phyloP scores from a whole-genome alignment of 805 yeast genomes.

The Yarrowia sp. region DNA sequence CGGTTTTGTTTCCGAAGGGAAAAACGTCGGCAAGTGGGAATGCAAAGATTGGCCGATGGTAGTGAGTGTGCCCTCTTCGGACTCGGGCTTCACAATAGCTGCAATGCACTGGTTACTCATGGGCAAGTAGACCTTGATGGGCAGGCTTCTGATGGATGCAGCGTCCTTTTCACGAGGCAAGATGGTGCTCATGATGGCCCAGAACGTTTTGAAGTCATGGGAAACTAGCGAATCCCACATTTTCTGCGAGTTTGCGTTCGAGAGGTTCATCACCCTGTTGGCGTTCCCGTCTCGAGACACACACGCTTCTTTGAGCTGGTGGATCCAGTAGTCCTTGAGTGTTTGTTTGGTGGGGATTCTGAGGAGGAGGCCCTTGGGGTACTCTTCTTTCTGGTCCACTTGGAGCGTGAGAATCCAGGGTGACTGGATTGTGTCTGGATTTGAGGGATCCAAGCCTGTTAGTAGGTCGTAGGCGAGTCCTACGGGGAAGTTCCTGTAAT shows the following conservation, averaged over 20 bases:
- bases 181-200: constrained; percentile 45
- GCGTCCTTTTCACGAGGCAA: constrained; percentile 42
- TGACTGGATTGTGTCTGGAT: constrained; percentile 41
- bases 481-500: constrained; percentile 62
- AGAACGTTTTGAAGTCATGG: constrained; percentile 44
- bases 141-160: constrained; percentile 44
- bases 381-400: constrained; percentile 53
- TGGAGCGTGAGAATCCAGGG: constrained; percentile 57
- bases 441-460: constrained; percentile 52
- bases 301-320: constrained; percentile 83
- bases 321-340: constrained; percentile 66
- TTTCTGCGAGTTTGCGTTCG: constrained; percentile 63
- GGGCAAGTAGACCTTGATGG: constrained; percentile 50
- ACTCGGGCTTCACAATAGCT: constrained; percentile 46
- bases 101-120: constrained; percentile 51
- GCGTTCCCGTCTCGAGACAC: constrained; percentile 78
- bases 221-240: constrained; percentile 62
- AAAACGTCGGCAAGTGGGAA: constrained; percentile 55
- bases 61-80: constrained; percentile 41
- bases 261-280: constrained; percentile 77
- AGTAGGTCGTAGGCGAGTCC: constrained; percentile 70
- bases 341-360: constrained; percentile 50
- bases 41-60: constrained; percentile 55
- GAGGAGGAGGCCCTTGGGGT: constrained; percentile 57
- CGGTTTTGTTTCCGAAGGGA: constrained; percentile 53